Evolutionary conservation across 179 eudicot genomes (phyloP).

Genomic region (Pouteria campechiana): DNA sequence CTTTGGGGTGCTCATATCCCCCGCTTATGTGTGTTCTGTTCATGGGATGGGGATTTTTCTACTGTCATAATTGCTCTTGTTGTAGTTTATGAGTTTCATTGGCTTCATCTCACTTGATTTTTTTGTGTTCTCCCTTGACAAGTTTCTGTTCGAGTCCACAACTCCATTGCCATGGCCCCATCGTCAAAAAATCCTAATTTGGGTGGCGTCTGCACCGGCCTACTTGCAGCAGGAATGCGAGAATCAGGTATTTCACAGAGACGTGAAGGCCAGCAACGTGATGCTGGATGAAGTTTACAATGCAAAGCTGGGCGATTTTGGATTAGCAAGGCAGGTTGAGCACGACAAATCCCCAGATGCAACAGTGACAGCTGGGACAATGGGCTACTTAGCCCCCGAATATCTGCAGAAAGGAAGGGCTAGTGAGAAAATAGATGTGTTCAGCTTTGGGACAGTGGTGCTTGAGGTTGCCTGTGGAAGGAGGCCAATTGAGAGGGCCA

Average conservation of each 20-base stretch:
- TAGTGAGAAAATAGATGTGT: constrained; percentile 22
- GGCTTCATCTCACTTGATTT: too few relatives aligned
- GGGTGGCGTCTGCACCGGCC: constrained; percentile 26
- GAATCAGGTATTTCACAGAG: constrained; percentile 30
- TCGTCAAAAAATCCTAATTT: constrained; percentile 17
- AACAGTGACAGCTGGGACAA: constrained; percentile 28
- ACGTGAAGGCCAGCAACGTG: constrained; percentile 25
- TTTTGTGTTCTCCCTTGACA: too few relatives aligned
- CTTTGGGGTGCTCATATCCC: too few relatives aligned
- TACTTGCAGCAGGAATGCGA: constrained; percentile 34
- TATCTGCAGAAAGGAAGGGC: constrained; percentile 23
- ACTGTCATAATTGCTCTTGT: too few relatives aligned
- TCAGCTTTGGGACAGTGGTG: constrained; percentile 28
- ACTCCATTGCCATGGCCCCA: constrained; percentile 17
- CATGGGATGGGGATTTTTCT: too few relatives aligned
- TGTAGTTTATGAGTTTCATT: too few relatives aligned
- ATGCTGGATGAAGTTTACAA: constrained; percentile 27
- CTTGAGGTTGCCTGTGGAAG: constrained; percentile 28
- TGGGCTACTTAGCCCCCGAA: constrained; percentile 35
- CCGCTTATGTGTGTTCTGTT: too few relatives aligned
- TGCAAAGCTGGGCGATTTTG: constrained; percentile 30
- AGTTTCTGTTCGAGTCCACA: constrained; percentile 22
- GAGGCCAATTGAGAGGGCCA: constrained; percentile 30
- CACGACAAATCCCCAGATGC: constrained; percentile 30
- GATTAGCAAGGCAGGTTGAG: constrained; percentile 22